Base-by-base conservation (phyloP, 371 early-diverging fungal species). In the Mucor piriformis region DNA sequence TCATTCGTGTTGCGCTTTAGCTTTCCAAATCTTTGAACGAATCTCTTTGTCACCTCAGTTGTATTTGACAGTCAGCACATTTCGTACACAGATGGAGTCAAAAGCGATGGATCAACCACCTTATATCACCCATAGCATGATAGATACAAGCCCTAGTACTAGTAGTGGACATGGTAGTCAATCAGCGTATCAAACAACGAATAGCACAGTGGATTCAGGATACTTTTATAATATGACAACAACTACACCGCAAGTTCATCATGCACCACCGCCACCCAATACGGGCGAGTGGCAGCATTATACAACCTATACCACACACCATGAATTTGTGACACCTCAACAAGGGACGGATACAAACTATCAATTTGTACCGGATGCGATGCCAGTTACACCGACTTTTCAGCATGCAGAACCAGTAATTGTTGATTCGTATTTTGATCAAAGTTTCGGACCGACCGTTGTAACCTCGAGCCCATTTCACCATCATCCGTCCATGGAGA, bases 11-110 rank as follows among this genome's bases (percentile, higher is more conserved):
- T 49, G 37, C 24, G 25, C 50, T 6, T 29, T 59, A 3, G n/a
- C 49, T 6, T 59, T 54, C 46, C 60, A 44, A n/a, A 59, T 59
- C 27, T 55, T 59, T 50, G 65, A 59, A 6, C 32, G 29, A 6
- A 54, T 64, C 13, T 7, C 44, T 7, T 50, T 64, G 0, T 54
- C 59, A n/a, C 44, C 65, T 10, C 59, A 54, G 6, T 25, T 64
- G 6, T 54, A 48, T 21, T 34, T 59, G 37, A 42, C 54, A 12
- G 40, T 64, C 27, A 54, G 54, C 35, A 42, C 61, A 37, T 12
- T 54, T 3, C 47, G 32, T n/a, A 21, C 38, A 11, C 61, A 61
- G 29, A 6, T 46, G 3, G 48, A 53, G 18, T 47, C 60, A 18
- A 53, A 38, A 27, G 47, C 52, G n/a, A n/a, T n/a, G n/a, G 29